Evolutionary conservation across 1,139 yeast species (phyloP).

Genomic region (Lodderomyces oxycetoniae): DNA sequence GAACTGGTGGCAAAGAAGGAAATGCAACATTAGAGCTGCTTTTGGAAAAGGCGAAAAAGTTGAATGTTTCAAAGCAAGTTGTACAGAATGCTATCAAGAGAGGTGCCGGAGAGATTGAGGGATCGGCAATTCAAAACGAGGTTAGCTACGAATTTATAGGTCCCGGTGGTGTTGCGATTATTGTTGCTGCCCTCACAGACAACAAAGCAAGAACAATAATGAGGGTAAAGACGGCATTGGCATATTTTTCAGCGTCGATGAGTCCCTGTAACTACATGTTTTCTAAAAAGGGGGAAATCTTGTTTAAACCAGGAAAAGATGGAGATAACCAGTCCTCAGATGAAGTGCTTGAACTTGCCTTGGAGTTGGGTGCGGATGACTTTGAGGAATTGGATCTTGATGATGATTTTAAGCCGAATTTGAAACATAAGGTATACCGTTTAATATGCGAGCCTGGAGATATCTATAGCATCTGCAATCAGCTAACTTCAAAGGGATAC

Average conservation of each 20-base stretch:
- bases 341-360: constrained; percentile 62
- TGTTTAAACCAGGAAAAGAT: constrained; percentile 37
- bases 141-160: constrained; percentile 85
- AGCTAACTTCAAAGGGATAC: constrained; percentile 50
- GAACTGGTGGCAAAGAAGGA: constrained; percentile 49
- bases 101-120: constrained; percentile 59
- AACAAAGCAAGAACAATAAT: constrained; percentile 81
- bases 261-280: constrained; percentile 79
- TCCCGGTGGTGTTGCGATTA: constrained; percentile 84
- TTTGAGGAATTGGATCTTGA: constrained; percentile 50
- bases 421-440: constrained; percentile 34
- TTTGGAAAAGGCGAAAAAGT: constrained; percentile 71
- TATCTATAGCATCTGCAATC: constrained; percentile 57
- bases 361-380: constrained; percentile 85
- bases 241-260: constrained; percentile 63
- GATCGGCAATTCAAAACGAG: constrained; percentile 30
- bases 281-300: constrained; percentile 68
- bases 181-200: constrained; percentile 84
- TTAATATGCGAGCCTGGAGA: constrained; percentile 58
- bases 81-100: constrained; percentile 83
- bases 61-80: constrained; percentile 78
- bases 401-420: constrained; percentile 27
- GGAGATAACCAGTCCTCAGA: constrained; percentile 46
- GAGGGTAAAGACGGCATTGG: constrained; percentile 68
- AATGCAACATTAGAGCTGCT: constrained; percentile 73